Evolutionary conservation across 768 basidiomycete genomes (phyloP).

Genomic region (Leccinum aurantiacum): DNA sequence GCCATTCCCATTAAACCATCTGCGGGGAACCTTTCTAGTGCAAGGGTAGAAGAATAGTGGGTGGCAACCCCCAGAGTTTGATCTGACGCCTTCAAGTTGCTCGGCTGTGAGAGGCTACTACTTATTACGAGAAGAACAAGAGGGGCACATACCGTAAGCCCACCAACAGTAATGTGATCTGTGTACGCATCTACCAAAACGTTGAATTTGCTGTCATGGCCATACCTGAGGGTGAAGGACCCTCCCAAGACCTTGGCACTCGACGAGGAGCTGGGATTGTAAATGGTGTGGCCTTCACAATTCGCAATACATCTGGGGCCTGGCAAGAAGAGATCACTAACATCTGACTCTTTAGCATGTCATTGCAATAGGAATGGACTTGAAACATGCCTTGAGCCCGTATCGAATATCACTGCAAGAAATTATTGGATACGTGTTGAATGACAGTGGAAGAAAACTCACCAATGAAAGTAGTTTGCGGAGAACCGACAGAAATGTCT

Average conservation of each 20-base stretch:
- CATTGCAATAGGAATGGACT: neutral
- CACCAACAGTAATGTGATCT: slow-evolving; percentile 12
- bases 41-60: slow-evolving; percentile 2
- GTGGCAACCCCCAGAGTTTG: slow-evolving; percentile 18
- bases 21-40: neutral
- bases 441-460: neutral
- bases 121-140: neutral
- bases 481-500: slow-evolving; percentile 9
- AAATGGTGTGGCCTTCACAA: slow-evolving; percentile 34
- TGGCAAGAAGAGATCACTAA: slow-evolving; percentile 31
- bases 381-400: slow-evolving; percentile 12
- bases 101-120: neutral
- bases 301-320: slow-evolving; percentile 19
- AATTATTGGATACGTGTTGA: neutral
- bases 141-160: slow-evolving; percentile 6
- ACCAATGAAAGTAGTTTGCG: neutral
- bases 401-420: neutral
- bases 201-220: neutral
- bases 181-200: slow-evolving; percentile 10
- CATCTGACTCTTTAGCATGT: neutral
- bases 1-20: slow-evolving; percentile 21
- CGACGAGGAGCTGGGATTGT: slow-evolving; percentile 25
- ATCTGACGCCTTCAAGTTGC: slow-evolving; percentile 4
- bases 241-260: slow-evolving; percentile 1
- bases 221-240: neutral